Conservation (phyloP, 495 filamentous ascomycete genomes). For the Annulohypoxylon maeteangense region DNA sequence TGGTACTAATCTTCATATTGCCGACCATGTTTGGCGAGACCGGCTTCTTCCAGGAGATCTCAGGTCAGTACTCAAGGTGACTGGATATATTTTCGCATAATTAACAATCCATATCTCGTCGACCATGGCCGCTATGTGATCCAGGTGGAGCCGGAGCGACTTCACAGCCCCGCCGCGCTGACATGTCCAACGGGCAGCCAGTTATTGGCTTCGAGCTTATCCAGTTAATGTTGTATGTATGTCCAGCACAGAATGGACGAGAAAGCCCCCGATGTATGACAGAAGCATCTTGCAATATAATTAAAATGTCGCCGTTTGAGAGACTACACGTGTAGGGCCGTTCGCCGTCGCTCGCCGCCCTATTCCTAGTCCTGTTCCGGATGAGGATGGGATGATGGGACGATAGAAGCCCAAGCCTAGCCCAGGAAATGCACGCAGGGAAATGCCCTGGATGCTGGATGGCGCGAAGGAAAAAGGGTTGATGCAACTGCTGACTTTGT, state of each 20-base stretch:
- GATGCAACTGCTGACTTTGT: conserved; percentile 32
- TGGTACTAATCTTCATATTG: conserved; percentile 16
- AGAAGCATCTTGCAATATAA: conserved; percentile 26
- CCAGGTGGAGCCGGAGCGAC: conserved; percentile 36
- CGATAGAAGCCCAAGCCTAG: conserved; percentile 31
- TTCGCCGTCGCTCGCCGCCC: conserved; percentile 29
- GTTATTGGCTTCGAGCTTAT: conserved; percentile 31
- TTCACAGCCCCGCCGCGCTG: conserved; percentile 45
- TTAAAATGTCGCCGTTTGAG: conserved; percentile 38
- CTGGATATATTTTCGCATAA: conserved; percentile 34
- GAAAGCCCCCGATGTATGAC: conserved; percentile 38
- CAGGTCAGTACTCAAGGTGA: conserved; percentile 12
- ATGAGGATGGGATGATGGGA: conserved; percentile 30
- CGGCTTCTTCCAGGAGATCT: conserved; percentile 20
- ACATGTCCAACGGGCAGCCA: conserved; percentile 41
- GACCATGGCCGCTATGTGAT: conserved; percentile 25
- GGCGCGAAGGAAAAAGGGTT: conserved; percentile 18
- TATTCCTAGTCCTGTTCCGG: conserved; percentile 5
- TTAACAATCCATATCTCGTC: conserved; percentile 28
- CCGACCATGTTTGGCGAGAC: conserved; percentile 25
- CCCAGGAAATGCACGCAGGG: conserved; percentile 22
- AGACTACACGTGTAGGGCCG: conserved; percentile 37
- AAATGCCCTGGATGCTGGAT: conserved; percentile 24
- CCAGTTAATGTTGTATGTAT: conserved; percentile 28
- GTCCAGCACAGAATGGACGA: conserved; percentile 41